Evolutionary conservation across 108 stramenopile genomes (phyloP).

Genomic region (Aurantiochytrium sp.): DNA sequence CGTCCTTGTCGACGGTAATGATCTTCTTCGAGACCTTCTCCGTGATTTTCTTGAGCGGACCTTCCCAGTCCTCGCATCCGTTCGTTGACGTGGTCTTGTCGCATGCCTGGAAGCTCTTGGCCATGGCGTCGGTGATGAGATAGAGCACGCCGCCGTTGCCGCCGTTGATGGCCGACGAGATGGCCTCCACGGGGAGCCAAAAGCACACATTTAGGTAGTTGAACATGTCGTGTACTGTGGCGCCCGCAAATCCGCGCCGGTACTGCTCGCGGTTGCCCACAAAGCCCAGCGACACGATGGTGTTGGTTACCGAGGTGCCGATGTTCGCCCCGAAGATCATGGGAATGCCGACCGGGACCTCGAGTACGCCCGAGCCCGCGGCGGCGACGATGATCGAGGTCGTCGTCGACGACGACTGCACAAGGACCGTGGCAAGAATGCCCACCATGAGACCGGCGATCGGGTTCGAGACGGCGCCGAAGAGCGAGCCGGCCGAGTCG

Average conservation of each 20-base stretch:
- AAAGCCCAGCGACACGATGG: slow-evolving; percentile 78
- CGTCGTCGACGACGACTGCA: slow-evolving; percentile 79
- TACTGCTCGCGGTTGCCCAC: slow-evolving; percentile 67
- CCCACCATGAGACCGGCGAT: slow-evolving; percentile 75
- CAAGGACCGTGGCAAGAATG: slow-evolving; percentile 70
- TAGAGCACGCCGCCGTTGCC: slow-evolving; percentile 14
- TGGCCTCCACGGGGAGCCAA: slow-evolving; percentile 29
- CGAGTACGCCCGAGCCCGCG: slow-evolving; percentile 63
- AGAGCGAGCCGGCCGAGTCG: slow-evolving; percentile 68
- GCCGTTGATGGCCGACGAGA: slow-evolving; percentile 32
- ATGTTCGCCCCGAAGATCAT: slow-evolving; percentile 77
- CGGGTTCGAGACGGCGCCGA: slow-evolving; percentile 76
- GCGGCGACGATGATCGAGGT: slow-evolving; percentile 77
- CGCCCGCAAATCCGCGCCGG: slow-evolving; percentile 34
- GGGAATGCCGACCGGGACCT: slow-evolving; percentile 68
- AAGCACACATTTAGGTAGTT: background rate
- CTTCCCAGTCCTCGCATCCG: slow-evolving; percentile 45
- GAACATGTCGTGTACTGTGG: slow-evolving; percentile 27
- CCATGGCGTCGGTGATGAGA: slow-evolving; percentile 36
- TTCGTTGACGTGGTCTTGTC: too few species aligned
- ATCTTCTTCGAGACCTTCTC: background rate
- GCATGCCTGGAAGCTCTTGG: slow-evolving; percentile 39
- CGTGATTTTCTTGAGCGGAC: slow-evolving; percentile 38
- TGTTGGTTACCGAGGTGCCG: slow-evolving; percentile 71
- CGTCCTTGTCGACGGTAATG: background rate